phyloP scores from a whole-genome alignment of 2,329 filamentous ascomycete genomes.

The Verticillium albo-atrum region DNA sequence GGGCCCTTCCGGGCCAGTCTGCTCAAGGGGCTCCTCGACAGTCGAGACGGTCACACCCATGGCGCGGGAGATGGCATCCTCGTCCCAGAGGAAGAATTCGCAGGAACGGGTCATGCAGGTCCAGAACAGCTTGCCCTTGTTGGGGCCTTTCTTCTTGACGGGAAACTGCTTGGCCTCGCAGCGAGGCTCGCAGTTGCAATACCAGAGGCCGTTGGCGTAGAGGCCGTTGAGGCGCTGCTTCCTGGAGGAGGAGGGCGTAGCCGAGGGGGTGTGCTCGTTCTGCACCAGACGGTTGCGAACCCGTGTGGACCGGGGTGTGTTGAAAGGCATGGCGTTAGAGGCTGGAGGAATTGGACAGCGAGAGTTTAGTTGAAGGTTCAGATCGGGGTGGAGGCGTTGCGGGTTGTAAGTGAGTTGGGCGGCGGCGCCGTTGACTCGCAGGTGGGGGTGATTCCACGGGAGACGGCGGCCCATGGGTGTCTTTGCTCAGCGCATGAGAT shows the following conservation, averaged over 20 bases:
- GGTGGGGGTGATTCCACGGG: conserved; percentile 9
- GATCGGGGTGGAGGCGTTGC: background rate
- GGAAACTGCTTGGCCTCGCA: conserved; percentile 27
- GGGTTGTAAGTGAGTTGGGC: background rate
- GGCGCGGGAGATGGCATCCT: conserved; percentile 22
- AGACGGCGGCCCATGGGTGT: conserved; percentile 8
- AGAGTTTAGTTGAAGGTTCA: background rate
- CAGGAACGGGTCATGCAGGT: conserved; percentile 34
- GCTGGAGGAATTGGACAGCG: background rate
- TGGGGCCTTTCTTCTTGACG: conserved; percentile 31
- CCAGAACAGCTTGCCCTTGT: conserved; percentile 38
- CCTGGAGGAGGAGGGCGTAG: conserved; percentile 1
- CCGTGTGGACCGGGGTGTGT: conserved; percentile 3
- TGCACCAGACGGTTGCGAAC: conserved; percentile 6
- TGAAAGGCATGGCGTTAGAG: conserved; percentile 1
- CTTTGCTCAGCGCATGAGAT: background rate
- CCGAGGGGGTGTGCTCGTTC: background rate
- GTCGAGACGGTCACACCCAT: background rate
- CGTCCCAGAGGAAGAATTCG: conserved; percentile 40
- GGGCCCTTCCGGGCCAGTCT: background rate
- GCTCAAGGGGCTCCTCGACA: background rate
- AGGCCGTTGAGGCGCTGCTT: conserved; percentile 28
- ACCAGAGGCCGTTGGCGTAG: conserved; percentile 28
- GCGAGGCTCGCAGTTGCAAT: conserved; percentile 39
- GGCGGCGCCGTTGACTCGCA: conserved; percentile 4